Evolutionary conservation across 208 protist species (phyloP), one percentile per base, ranked within the genome.

Genomic region (Acanthamoeba castellanii): DNA sequence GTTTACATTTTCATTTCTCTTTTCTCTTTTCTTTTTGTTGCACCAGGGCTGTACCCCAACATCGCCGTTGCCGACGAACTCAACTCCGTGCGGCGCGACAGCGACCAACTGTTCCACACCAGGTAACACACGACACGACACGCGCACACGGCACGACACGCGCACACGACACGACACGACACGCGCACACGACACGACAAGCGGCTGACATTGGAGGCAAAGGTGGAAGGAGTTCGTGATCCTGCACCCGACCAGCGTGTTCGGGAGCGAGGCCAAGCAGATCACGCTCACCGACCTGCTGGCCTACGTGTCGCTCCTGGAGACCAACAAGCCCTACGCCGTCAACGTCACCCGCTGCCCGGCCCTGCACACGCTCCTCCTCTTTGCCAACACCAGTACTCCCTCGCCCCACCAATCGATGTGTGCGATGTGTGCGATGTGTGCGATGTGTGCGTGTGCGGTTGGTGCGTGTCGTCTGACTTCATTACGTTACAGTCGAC

Each of bases 261-360:
- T 96, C 45, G 66, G 27, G 30, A 47, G 81, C 55, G 37, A 57
- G 22, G 30, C 81, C 20, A 22, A 61, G 34, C 70, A 93, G 57
- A 45, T 95, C 57, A 55, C 52, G 25, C 18, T 27, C 18, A 90
- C 18, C 30, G 66, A 92, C 59, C 22, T 95, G 30, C 68, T 96
- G 27, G 37, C 57, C 70, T 96, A 96, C 64, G 94, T 94, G 27
- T 90, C 45, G 22, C 81, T 96, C n/a, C 85, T 96, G 81, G 76
- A 96, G 64, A 96, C 95, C 22, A 96, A 95, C 76, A 96, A 96
- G 94, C 74, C 95, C 37, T 96, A 96, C 59, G 47, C 96, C 16
- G 50, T 70, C 52, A 94, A 93, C 45, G 94, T 93, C 78, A 72
- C 81, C 30, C 22, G 45, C 27, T 64, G 37, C n/a, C 95, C 95